Evolutionary conservation across 306 rosid species (phyloP).

Genomic region (apple (Malus domestica)): ASM211411v1 NC_041798.1:32713001-32713500

Average conservation of each 20-base stretch:
- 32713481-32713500: conserved; percentile 47
- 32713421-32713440: conserved; percentile 54
- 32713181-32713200: conserved; percentile 96
- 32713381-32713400: conserved; percentile 56
- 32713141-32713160: conserved; percentile 83
- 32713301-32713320: conserved; percentile 36
- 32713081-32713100: conserved; percentile 78
- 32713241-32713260: conserved; percentile 47
- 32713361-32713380: conserved; percentile 51
- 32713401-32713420: conserved; percentile 31
- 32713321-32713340: conserved; percentile 37
- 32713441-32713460: conserved; percentile 66
- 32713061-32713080: conserved; percentile 87
- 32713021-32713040: conserved; percentile 74
- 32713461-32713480: conserved; percentile 63
- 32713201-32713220: conserved; percentile 89
- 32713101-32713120: conserved; percentile 82
- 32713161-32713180: conserved; percentile 58
- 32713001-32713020: conserved; percentile 61
- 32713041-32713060: conserved; percentile 78
- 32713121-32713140: conserved; percentile 84
- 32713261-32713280: conserved; percentile 40
- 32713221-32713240: conserved; percentile 52
- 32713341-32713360: conserved; percentile 62
- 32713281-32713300: conserved; percentile 47